Percentiles rank a stretch among this genome's conserved stretches.
Evolutionary conservation across 169 alveolate species (phyloP).

Genomic region (Plasmodium gonderi): DNA sequence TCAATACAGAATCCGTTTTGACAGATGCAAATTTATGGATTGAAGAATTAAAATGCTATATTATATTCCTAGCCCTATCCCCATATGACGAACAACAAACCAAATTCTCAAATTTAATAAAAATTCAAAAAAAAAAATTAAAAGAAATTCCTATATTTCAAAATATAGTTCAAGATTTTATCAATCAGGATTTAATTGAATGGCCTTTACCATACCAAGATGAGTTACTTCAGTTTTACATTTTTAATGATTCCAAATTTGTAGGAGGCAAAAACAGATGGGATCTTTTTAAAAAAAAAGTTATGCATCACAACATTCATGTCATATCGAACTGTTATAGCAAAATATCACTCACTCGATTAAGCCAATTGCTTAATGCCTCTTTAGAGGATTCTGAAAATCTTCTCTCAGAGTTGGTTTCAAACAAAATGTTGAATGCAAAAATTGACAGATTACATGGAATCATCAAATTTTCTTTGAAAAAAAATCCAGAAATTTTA

Average conservation of each 20-base stretch:
- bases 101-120: constrained; percentile 37
- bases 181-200: constrained; percentile 76
- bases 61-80: constrained; percentile 33
- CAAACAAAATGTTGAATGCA: constrained; percentile 75
- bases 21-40: constrained; percentile 39
- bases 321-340: constrained; percentile 80
- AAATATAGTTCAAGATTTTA: constrained; percentile 74
- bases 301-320: constrained; percentile 83
- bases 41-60: constrained; percentile 66
- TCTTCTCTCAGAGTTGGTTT: constrained; percentile 80
- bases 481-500: constrained; percentile 76
- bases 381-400: constrained; percentile 73
- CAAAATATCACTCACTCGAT: constrained; percentile 70
- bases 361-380: constrained; percentile 72
- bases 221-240: constrained; percentile 47
- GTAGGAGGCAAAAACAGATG: constrained; percentile 75
- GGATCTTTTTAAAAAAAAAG: constrained; percentile 77
- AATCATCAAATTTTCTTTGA: constrained; percentile 77
- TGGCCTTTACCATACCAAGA: constrained; percentile 76
- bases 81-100: constrained; percentile 69
- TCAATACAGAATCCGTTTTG: constrained; percentile 31
- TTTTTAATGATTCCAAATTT: constrained; percentile 41
- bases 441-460: constrained; percentile 83
- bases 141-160: constrained; percentile 76
- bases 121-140: constrained; percentile 71